phyloP scores from a whole-genome alignment of 768 basidiomycete species.

The Russula earlei region DNA sequence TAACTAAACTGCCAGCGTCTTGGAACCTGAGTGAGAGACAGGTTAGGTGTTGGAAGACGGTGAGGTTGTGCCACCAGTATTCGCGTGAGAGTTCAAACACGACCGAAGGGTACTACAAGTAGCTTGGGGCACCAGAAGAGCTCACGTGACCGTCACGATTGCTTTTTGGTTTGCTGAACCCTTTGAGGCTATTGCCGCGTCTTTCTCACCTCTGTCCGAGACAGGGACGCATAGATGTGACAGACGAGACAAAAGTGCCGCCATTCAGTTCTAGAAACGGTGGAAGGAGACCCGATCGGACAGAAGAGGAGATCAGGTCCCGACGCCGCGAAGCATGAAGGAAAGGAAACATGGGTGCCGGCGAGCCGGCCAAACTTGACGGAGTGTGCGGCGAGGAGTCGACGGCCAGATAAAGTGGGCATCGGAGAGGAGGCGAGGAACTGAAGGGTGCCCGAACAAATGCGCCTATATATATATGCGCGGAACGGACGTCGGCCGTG shows the following conservation, averaged over 20 bases:
- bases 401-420: too few species aligned
- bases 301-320: too few species aligned
- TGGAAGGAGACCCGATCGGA: neutral
- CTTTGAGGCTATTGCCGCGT: too few species aligned
- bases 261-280: neutral
- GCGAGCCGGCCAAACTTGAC: too few species aligned
- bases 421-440: too few species aligned
- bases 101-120: neutral
- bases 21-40: neutral
- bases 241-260: neutral
- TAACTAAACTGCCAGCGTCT: neutral
- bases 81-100: neutral
- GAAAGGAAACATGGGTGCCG: too few species aligned
- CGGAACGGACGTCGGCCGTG: neutral
- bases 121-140: neutral
- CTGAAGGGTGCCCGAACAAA: too few species aligned
- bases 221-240: neutral
- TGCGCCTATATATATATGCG: too few species aligned
- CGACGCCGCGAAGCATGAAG: neutral
- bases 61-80: too few species aligned
- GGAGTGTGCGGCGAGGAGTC: too few species aligned
- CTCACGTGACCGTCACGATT: too few species aligned
- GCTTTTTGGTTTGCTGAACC: neutral
- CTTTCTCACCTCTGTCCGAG: too few species aligned
- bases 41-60: neutral